phyloP scores from a whole-genome alignment of 2,329 filamentous ascomycete species.

The Tetracladium maxilliforme region DNA sequence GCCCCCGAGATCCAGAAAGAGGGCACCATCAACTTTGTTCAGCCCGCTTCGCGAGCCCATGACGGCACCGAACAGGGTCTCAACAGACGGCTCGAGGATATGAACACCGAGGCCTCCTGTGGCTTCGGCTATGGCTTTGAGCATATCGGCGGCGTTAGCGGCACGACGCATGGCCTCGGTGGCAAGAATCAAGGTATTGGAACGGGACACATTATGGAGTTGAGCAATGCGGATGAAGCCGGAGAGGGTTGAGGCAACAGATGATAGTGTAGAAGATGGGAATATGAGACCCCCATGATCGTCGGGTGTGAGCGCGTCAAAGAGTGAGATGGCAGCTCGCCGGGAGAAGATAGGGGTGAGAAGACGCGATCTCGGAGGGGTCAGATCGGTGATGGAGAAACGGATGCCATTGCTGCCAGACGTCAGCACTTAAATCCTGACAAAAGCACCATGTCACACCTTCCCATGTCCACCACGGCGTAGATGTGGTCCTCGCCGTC shows the following conservation, averaged over 20 bases:
- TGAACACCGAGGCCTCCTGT: constrained; percentile 58
- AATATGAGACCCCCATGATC: constrained; percentile 18
- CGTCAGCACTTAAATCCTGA: constrained; percentile 4
- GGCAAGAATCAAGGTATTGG: constrained; percentile 51
- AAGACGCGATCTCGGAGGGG: constrained; percentile 54
- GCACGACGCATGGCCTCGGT: constrained; percentile 83
- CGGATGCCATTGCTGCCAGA: constrained; percentile 72
- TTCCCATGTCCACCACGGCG: constrained; percentile 18
- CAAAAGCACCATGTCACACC: constrained; percentile 7
- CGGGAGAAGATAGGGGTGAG: constrained; percentile 67
- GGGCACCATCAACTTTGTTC: constrained; percentile 49
- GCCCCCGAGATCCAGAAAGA: constrained; percentile 81
- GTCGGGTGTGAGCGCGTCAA: constrained; percentile 49
- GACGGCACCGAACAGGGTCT: constrained; percentile 71
- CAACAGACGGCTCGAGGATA: constrained; percentile 63
- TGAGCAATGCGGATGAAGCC: constrained; percentile 9
- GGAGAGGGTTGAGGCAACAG: too few relatives aligned
- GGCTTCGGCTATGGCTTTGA: constrained; percentile 42
- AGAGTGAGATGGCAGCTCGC: constrained; percentile 70
- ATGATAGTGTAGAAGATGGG: constrained; percentile 41
- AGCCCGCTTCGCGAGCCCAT: constrained; percentile 71
- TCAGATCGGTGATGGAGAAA: constrained; percentile 77
- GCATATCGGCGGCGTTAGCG: constrained; percentile 55
- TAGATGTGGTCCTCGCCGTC: constrained; percentile 9
- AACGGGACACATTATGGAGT: background rate